Conservation (phyloP, 495 filamentous ascomycete species). For the Geopyxis carbonaria region DNA sequence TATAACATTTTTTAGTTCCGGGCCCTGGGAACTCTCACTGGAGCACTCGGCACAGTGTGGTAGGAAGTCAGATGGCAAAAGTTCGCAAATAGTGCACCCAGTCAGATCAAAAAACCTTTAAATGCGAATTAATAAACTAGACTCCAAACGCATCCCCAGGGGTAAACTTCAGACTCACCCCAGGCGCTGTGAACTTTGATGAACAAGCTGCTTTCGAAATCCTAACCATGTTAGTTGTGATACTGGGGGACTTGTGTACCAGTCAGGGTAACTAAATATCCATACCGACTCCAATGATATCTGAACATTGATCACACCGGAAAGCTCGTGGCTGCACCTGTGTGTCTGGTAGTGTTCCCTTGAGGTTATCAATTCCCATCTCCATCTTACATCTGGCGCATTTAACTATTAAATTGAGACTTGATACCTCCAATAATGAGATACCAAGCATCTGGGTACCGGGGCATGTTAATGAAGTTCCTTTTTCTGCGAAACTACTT, state of each 20-base stretch:
- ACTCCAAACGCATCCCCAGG: too few relatives aligned
- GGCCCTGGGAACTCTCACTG: slow-evolving; percentile 41
- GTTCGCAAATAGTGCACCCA: slow-evolving; percentile 59
- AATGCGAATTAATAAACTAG: too few relatives aligned
- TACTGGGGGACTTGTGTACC: too few relatives aligned
- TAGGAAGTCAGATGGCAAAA: slow-evolving; percentile 68
- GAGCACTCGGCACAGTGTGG: slow-evolving; percentile 74
- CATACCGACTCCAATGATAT: slow-evolving; percentile 41
- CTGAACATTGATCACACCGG: slow-evolving; percentile 65
- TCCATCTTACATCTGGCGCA: slow-evolving; percentile 71
- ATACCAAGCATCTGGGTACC: slow-evolving; percentile 64
- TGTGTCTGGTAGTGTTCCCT: slow-evolving; percentile 27
- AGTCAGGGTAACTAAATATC: too few relatives aligned
- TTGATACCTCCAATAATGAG: slow-evolving; percentile 56
- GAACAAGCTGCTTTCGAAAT: slow-evolving; percentile 61
- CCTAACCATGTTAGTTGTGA: slow-evolving; percentile 23
- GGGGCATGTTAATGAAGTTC: slow-evolving; percentile 69
- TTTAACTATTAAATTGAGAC: slow-evolving; percentile 56
- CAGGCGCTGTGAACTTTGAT: slow-evolving; percentile 55
- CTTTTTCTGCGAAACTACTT: slow-evolving; percentile 34
- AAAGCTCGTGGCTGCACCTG: slow-evolving; percentile 25
- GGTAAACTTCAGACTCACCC: neutral
- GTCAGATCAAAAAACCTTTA: slow-evolving; percentile 63
- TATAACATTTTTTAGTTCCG: slow-evolving; percentile 48
- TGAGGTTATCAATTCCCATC: slow-evolving; percentile 53